Conservation (phyloP, 164 flowering plant species). For the Chimonanthus salicifolius region DNA sequence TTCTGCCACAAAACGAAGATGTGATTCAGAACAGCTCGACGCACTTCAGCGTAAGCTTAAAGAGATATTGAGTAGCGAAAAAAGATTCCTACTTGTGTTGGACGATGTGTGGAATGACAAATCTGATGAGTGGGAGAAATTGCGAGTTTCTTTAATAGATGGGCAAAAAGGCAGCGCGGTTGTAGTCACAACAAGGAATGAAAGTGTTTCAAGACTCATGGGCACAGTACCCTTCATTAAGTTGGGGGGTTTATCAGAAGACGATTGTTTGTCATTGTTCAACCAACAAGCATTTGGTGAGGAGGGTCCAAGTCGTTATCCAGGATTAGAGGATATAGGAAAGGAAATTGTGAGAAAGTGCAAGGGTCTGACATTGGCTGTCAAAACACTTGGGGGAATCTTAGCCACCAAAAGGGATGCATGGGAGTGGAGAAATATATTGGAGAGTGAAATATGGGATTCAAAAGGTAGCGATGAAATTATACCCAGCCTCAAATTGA, state of each 20-base stretch:
- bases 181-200: constrained; percentile 7
- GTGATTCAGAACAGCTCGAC: neutral
- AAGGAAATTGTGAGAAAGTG: constrained; percentile 7
- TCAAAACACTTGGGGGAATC: constrained; percentile 2
- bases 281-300: constrained; percentile 5
- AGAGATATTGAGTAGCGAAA: neutral
- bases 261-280: constrained; percentile 11
- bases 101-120: constrained; percentile 13
- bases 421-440: constrained; percentile 4
- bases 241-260: neutral
- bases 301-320: neutral
- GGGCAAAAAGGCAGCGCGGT: constrained; percentile 7
- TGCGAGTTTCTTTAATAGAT: neutral
- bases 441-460: constrained; percentile 2
- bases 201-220: neutral
- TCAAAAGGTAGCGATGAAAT: neutral
- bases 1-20: neutral
- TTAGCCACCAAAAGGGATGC: neutral
- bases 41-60: neutral
- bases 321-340: neutral
- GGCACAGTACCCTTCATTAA: neutral
- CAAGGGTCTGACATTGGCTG: constrained; percentile 9
- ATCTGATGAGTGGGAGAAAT: constrained; percentile 1
- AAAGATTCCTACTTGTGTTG: constrained; percentile 9
- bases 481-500: neutral